phyloP scores from a whole-genome alignment of 177 flowering plant species.

The Vitis hybrid region DNA sequence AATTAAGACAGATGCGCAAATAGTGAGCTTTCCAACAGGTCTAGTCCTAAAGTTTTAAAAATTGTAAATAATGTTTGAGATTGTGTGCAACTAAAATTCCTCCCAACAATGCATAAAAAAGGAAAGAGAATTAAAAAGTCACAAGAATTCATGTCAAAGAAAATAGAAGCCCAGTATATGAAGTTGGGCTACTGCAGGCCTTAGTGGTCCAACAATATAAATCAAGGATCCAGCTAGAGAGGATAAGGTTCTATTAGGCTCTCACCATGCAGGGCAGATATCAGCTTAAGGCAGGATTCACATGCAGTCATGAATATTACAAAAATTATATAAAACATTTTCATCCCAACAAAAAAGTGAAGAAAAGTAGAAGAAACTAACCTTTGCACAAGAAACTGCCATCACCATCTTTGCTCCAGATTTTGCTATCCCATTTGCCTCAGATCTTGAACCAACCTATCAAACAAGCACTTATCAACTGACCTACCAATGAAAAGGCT shows the following conservation, averaged over 20 bases:
- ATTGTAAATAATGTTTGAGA: neutral
- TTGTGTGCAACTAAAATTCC: too few relatives aligned
- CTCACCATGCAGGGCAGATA: neutral
- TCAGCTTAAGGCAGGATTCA: neutral
- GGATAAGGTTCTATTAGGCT: neutral
- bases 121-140: too few relatives aligned
- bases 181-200: neutral
- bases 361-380: slow-evolving; percentile 13
- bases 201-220: neutral
- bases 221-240: neutral
- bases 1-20: neutral
- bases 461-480: slow-evolving; percentile 7
- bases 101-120: too few relatives aligned
- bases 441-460: slow-evolving; percentile 97
- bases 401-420: slow-evolving; percentile 99
- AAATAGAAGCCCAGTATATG: too few relatives aligned
- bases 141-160: too few relatives aligned
- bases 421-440: slow-evolving; percentile 97
- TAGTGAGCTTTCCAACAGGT: too few relatives aligned
- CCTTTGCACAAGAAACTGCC: slow-evolving; percentile 99
- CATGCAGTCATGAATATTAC: neutral
- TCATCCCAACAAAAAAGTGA: neutral
- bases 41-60: neutral
- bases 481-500: too few relatives aligned
- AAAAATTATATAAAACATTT: neutral